Evolutionary conservation across 306 rosid genomes (phyloP), one percentile per base, ranked within the genome.

Genomic region (Pachyrhizus erosus): DNA sequence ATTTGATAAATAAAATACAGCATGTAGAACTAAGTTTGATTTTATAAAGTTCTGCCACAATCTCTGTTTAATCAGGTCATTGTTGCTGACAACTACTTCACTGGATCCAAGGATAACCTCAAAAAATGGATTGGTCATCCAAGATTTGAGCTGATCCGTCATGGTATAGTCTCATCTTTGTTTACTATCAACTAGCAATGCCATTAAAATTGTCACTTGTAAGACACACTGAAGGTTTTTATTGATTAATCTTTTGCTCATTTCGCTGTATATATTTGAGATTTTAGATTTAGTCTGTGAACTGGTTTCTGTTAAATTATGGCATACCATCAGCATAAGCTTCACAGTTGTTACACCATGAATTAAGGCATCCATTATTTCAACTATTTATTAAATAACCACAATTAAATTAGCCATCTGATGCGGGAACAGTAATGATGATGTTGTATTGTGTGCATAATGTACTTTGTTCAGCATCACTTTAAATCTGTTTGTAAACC

Each of bases 121-220:
- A 91, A 73, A 81, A 91, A 86, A 79, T 95, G 98, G 98, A 91
- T 95, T 75, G 97, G 98, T 66, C 98, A 95, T 82, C 98, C 98
- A 45, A 89, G 98, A 91, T 95, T 95, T 61, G 98, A 95, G 89
- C 98, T 95, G 62, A 95, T 90, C 75, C 98, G 98, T 61, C 98
- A 95, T 78, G 98, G 98, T 95, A 94, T 57, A 65, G 37, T 79
- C 86, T 17, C 46, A 60, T 71, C 57, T 43, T 76, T 45, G 23
- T 46, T 61, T 17, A 49, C 67, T 34, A 9, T 81, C 73, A 86
- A 37, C 71, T 21, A 43, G 24, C 65, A 70, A 29, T 40, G 3
- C 21, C 58, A 26, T 49, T 13, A 33, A 81, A 24, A 3, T 71
- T 7, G 39, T 20, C 79, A 24, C 31, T 42, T 3, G 66, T 1